phyloP scores from a whole-genome alignment of 2,329 filamentous ascomycete genomes.

The Fusarium fujikuroi region DNA sequence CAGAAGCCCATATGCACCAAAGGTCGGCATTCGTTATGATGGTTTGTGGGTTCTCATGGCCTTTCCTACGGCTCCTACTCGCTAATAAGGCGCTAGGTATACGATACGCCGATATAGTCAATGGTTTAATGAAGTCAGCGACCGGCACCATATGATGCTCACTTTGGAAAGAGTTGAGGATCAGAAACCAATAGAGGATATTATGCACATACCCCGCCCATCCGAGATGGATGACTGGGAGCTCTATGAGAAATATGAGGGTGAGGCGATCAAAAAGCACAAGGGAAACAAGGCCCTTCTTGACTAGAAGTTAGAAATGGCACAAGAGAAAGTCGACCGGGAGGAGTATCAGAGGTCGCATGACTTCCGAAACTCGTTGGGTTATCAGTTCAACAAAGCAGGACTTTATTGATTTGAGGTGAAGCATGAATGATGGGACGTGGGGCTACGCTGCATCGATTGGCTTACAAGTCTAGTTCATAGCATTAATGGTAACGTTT shows the following conservation, averaged over 20 bases:
- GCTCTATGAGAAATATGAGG: constrained; percentile 60
- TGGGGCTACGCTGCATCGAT: neutral
- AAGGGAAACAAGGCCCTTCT: constrained; percentile 54
- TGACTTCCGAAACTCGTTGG: constrained; percentile 42
- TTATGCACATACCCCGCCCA: constrained; percentile 60
- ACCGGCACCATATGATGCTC: constrained; percentile 57
- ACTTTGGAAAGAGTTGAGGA: constrained; percentile 57
- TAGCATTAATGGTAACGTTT: constrained; percentile 5
- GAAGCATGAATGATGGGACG: constrained; percentile 6
- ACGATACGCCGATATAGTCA: constrained; percentile 59
- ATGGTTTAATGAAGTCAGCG: constrained; percentile 44
- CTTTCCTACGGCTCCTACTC: neutral
- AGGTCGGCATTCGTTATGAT: constrained; percentile 66
- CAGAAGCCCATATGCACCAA: constrained; percentile 62
- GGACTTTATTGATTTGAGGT: neutral
- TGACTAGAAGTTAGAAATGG: constrained; percentile 54
- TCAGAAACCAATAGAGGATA: constrained; percentile 55
- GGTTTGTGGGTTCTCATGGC: constrained; percentile 58
- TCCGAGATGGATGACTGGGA: constrained; percentile 68
- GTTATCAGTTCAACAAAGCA: constrained; percentile 16
- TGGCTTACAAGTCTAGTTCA: neutral
- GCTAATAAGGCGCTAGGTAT: constrained; percentile 53
- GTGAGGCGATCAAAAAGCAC: constrained; percentile 53
- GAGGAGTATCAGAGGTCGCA: constrained; percentile 45
- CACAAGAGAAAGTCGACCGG: constrained; percentile 44